Percentiles rank a stretch among this genome's conserved stretches.
phyloP scores from a whole-genome alignment of 768 basidiomycete species.

The Amanita molliuscula region DNA sequence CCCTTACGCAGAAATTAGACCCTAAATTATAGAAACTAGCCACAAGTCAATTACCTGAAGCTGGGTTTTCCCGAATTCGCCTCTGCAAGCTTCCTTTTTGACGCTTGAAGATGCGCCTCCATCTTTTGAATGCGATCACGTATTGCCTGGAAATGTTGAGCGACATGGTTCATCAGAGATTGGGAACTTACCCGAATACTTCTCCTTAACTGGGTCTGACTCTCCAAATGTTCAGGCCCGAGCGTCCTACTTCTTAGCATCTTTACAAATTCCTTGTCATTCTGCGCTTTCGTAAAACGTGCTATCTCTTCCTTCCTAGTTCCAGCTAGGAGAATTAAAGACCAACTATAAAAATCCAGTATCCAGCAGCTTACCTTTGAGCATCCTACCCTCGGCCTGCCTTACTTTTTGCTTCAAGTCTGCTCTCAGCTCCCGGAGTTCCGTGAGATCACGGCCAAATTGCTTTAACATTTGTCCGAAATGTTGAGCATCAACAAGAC shows the following conservation, averaged over 20 bases:
- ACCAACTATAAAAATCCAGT: not conserved
- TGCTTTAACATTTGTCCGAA: conserved; percentile 39
- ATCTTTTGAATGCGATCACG: conserved; percentile 70
- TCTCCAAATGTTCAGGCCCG: conserved; percentile 84
- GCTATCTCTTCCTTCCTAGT: conserved; percentile 77
- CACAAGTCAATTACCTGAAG: conserved; percentile 40
- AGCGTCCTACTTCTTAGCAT: conserved; percentile 66
- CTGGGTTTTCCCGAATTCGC: conserved; percentile 50
- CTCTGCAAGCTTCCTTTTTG: conserved; percentile 60
- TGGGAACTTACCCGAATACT: conserved; percentile 48
- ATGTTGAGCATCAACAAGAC: conserved; percentile 36
- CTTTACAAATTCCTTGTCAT: conserved; percentile 71
- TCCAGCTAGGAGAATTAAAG: conserved; percentile 39
- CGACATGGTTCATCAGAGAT: not conserved
- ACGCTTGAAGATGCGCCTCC: conserved; percentile 58
- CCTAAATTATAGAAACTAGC: not conserved
- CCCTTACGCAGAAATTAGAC: conserved; percentile 28
- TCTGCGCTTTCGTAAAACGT: conserved; percentile 68
- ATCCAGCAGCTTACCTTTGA: conserved; percentile 41
- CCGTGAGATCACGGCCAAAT: conserved; percentile 42
- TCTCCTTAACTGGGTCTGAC: conserved; percentile 66
- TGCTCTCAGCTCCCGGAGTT: conserved; percentile 31
- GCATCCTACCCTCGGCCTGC: conserved; percentile 52
- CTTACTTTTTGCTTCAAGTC: conserved; percentile 32
- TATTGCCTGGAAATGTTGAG: conserved; percentile 34